Base-by-base conservation (phyloP, 2,329 filamentous ascomycete species). In the Hymenoscyphus fructigenus region DNA sequence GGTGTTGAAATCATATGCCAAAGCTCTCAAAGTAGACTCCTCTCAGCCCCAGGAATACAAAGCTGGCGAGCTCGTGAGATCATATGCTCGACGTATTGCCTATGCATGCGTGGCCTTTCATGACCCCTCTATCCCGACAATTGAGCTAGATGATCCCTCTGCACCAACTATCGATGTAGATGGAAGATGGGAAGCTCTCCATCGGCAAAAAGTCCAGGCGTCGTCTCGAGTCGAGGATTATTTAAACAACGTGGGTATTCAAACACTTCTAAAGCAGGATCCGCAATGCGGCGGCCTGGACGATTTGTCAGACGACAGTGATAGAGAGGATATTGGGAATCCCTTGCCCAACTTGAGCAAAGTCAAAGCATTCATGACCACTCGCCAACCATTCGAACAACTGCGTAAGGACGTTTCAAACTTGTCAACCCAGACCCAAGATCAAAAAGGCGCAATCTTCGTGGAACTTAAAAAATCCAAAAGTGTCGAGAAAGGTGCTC, bases 51-150 rank as follows among this genome's bases (percentile, higher is more conserved):
- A 59, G n/a, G 57, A 59, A 38, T 36, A 34, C 17, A 59, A 59
- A 38, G 57, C 57, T 17, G 57, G 57, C 6, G 57, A 59, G 9
- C 34, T 59, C 14, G 57, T 59, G n/a, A 32, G 57, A 59, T 34
- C 57, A 5, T 26, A 59, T 36, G 29, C 57, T 36, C 57, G 57
- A 17, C 57, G 29, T 5, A 34, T 38, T 23, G 26, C 57, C 5
- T 59, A 59, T 36, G 57, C 57, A 34, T 59, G 57, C 32, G 57
- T 59, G 9, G 6, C 57, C 12, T 59, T 59, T 6, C 57, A 59
- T n/a, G 57, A 59, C 38, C 41, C 41, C n/a, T 12, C 29, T 20
- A 29, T 12, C 5, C 57, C 57, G 5, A 7, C 20, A 2, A 20
- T 38, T 9, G 29, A 38, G 10, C 10, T 36, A 36, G 34, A 59